Percentiles rank a stretch among this genome's conserved stretches.
phyloP scores from a whole-genome alignment of 371 early-diverging fungal species.

The Mucor irregularis region DNA sequence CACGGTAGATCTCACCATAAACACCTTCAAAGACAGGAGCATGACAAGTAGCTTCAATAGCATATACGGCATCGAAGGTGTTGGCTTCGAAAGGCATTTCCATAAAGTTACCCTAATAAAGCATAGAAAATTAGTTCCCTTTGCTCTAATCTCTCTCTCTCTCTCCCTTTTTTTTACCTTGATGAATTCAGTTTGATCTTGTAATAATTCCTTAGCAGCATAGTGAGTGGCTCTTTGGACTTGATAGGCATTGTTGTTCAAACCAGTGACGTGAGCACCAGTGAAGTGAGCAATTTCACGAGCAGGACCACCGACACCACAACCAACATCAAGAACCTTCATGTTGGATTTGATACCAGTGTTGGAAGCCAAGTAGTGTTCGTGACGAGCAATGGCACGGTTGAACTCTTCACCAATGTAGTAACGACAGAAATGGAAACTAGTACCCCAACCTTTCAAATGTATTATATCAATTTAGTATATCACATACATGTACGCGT shows the following conservation, averaged over 20 bases:
- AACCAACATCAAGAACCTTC: conserved; percentile 86
- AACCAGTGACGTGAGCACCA: conserved; percentile 86
- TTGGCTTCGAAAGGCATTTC: conserved; percentile 85
- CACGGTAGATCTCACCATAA: conserved; percentile 87
- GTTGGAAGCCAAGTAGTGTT: conserved; percentile 82
- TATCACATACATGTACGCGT: not conserved
- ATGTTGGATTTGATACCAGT: conserved; percentile 68
- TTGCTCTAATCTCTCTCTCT: not conserved
- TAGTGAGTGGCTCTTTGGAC: conserved; percentile 77
- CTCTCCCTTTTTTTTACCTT: conserved; percentile 44
- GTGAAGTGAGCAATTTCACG: conserved; percentile 89
- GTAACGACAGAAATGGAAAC: conserved; percentile 90
- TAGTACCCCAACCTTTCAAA: conserved; percentile 71
- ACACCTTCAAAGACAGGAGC: conserved; percentile 82
- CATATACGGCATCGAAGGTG: conserved; percentile 84
- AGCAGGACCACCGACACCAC: conserved; percentile 94
- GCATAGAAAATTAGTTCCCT: not conserved
- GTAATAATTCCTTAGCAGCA: conserved; percentile 65
- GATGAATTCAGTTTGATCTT: conserved; percentile 61
- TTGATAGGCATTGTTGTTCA: conserved; percentile 97
- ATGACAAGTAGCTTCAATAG: conserved; percentile 94
- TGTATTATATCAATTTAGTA: not conserved
- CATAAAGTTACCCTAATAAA: conserved; percentile 89
- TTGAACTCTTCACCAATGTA: conserved; percentile 76
- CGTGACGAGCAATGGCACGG: conserved; percentile 87